Evolutionary conservation across 2,329 filamentous ascomycete species (phyloP), one percentile per base, ranked within the genome.

Genomic region (Aspergillus glaucus): DNA sequence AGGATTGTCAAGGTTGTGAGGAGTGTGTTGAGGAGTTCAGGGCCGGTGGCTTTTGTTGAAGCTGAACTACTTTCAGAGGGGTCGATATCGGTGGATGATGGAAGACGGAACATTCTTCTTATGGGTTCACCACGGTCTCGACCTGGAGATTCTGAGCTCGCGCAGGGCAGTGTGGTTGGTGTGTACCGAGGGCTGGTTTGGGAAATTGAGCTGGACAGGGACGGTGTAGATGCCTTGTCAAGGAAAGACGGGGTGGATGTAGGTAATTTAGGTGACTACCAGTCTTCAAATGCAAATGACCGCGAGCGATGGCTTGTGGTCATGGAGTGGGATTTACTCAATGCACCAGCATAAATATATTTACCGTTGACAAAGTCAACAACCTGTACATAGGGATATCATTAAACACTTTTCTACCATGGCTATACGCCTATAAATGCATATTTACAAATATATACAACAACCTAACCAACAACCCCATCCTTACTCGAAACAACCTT

Each of bases 271-370:
- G 9, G 6, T 22, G 17, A 21, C 17, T 19, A 4, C 17, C 37
- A 22, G 9, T 10, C 37, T 10, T 22, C 37, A 40, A 22, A 2
- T 40, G 5, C 17, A 14, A 14, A 40, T 17, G 37, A 40, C 37
- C 7, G 19, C 6, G 55, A 59, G 24, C 57, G 49, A 22, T 72
- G 70, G 67, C 52, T 67, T 12, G 61, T 72, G 19, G 62, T 60
- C 19, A 62, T 69, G 57, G 67, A 72, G 50, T 73, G 70, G 70
- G 66, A 70, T 50, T 40, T 71, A n/a, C 24, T 64, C 26, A 44
- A 17, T 45, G 32, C 15, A 12, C 14, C 28, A 26, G 5, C n/a
- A 19, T 42, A 42, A 17, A 6, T 12, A 42, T 42, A 42, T 30
- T 12, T 30, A 12, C 10, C 26, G 12, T 12, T 12, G 26, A 12